Base-by-base conservation (phyloP, 1,284 basidiomycete species). In the Leccinum pachyderme region DNA sequence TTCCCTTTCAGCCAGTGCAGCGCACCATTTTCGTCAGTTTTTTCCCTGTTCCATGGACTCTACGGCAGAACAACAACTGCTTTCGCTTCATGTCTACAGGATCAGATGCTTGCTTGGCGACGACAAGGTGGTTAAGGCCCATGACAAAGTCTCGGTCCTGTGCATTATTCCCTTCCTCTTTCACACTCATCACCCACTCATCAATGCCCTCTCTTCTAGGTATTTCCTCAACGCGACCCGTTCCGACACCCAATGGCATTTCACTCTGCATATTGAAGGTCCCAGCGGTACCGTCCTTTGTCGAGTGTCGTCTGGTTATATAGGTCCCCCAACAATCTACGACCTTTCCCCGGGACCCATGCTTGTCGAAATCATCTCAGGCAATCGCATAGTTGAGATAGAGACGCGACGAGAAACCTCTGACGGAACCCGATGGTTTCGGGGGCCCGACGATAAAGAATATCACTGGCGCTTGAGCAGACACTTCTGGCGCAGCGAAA, bases 51-150 rank as follows among this genome's bases (percentile, higher is more conserved):
- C 45, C 41, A 65, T 59, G 56, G 31, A 37, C 12, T 29, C 46
- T 49, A 41, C 39, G 4, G n/a, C 43, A 44, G 54, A n/a, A n/a
- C n/a, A 53, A 27, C 60, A 49, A 18, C 49, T 47, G 22, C 24
- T 57, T 11, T 65, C 61, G 11, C 52, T 68, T 33, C 69, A 70
- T 47, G 54, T 68, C 33, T 70, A 66, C 57, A 65, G 60, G 37
- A 47, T 63, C 2, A 64, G 65, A 3, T 51, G 63, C 22, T 47
- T 68, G 33, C 43, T 71, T 25, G 56, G 60, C 27, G 59, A 63
- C 37, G 54, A 68, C 29, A 65, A 53, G 46, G 37, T 67, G 43
- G 27, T 68, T 25, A 69, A 59, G 45, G 65, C 61, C 1, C 57
- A 63, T 28, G 68, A 70, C 33, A 68, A 58, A 39, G 35, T 37